Evolutionary conservation across 2,329 filamentous ascomycete genomes (phyloP).

Genomic region (Apiospora arundinis): DNA sequence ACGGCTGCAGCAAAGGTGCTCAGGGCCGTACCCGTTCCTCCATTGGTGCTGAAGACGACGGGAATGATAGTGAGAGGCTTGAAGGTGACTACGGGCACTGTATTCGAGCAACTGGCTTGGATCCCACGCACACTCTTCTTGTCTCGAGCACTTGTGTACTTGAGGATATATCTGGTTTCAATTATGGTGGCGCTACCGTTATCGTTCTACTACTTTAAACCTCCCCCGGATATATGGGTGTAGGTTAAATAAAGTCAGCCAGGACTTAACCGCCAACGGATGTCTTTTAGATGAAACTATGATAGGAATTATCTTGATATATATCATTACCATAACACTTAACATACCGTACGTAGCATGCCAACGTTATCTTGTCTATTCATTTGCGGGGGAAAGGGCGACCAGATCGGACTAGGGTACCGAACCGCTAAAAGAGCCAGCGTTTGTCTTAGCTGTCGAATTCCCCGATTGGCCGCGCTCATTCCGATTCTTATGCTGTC

Average conservation of each 20-base stretch:
- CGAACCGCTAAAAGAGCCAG: neutral
- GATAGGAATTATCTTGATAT: neutral
- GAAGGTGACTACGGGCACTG: neutral
- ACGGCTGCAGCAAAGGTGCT: neutral
- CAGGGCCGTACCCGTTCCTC: neutral
- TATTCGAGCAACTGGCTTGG: neutral
- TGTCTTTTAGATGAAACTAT: neutral
- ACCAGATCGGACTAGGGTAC: neutral
- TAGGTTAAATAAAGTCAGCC: neutral
- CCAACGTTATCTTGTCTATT: neutral
- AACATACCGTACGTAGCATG: neutral
- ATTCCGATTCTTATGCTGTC: conserved; percentile 10
- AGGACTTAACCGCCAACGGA: too few relatives aligned
- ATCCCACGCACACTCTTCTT: neutral
- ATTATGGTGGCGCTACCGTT: neutral
- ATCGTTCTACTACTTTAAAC: neutral
- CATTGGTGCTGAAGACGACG: neutral
- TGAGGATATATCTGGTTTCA: neutral
- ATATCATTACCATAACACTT: neutral
- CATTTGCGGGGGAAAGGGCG: neutral
- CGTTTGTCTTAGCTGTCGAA: neutral
- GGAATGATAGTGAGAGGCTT: neutral
- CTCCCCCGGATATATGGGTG: neutral
- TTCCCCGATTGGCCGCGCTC: neutral
- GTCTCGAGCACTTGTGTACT: neutral